Conservation (phyloP, 495 filamentous ascomycete genomes). For the Haplographium delicatum region DNA sequence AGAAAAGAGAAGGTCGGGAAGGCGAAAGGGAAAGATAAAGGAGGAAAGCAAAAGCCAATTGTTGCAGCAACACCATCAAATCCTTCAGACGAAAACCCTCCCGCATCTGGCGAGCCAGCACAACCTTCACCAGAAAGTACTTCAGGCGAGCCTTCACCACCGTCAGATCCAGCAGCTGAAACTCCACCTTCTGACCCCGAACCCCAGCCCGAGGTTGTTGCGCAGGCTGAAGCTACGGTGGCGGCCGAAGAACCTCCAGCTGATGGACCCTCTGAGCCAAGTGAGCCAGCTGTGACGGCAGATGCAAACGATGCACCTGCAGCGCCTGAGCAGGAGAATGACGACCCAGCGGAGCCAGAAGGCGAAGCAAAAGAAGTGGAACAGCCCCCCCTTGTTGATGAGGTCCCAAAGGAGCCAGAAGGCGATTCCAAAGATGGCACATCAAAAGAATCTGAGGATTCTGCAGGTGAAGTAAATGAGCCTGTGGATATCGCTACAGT, state of each 20-base stretch:
- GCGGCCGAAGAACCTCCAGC: neutral
- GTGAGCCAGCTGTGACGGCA: neutral
- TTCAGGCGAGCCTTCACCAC: neutral
- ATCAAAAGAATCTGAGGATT: too few species aligned
- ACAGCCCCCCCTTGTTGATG: too few species aligned
- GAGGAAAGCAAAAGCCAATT: slow-evolving; percentile 13
- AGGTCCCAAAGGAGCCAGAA: too few species aligned
- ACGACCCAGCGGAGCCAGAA: too few species aligned
- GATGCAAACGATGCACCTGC: neutral
- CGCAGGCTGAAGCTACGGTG: neutral
- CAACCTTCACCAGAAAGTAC: slow-evolving; percentile 4
- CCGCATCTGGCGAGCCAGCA: slow-evolving; percentile 5
- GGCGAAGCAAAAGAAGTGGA: too few species aligned
- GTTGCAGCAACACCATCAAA: neutral
- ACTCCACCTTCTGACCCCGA: slow-evolving; percentile 2
- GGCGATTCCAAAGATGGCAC: too few species aligned
- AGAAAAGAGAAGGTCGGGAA: neutral
- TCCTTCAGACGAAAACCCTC: neutral
- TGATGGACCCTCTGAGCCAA: neutral
- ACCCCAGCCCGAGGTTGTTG: neutral
- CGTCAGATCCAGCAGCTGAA: slow-evolving; percentile 3
- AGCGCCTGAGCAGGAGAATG: too few species aligned
- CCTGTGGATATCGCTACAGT: too few species aligned
- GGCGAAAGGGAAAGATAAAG: slow-evolving; percentile 11
- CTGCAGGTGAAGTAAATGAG: too few species aligned